Evolutionary conservation across 805 yeast species (phyloP).

Genomic region (Barnettozyma pratensis): DNA sequence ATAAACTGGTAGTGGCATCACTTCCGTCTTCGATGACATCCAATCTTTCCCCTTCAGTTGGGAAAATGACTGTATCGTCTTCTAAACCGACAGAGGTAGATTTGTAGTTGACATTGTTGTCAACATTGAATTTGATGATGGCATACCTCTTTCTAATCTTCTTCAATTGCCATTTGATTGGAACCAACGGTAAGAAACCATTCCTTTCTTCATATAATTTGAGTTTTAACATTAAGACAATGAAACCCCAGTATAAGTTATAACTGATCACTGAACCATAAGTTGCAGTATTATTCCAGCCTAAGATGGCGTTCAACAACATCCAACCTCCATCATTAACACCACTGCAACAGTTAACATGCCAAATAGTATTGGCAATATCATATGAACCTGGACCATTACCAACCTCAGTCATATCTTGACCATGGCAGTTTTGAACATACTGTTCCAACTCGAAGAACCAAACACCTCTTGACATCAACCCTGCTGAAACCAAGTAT

Average conservation of each 20-base stretch:
- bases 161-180: conserved; percentile 56
- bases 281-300: conserved; percentile 94
- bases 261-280: conserved; percentile 80
- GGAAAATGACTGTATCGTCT: conserved; percentile 3
- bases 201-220: conserved; percentile 49
- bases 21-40: conserved; percentile 11
- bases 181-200: conserved; percentile 59
- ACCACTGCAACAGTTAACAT: conserved; percentile 91
- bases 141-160: conserved; percentile 38
- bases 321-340: conserved; percentile 90
- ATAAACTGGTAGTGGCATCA: conserved; percentile 17
- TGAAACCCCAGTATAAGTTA: conserved; percentile 61
- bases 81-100: conserved; percentile 3
- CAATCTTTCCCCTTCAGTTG: background rate
- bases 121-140: conserved; percentile 29
- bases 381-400: conserved; percentile 94
- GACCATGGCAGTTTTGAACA: conserved; percentile 70
- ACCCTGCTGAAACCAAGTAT: conserved; percentile 83
- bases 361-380: conserved; percentile 77
- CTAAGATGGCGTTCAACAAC: conserved; percentile 81
- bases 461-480: conserved; percentile 88
- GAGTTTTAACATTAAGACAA: conserved; percentile 39
- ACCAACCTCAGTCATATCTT: conserved; percentile 82
- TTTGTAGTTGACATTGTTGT: conserved; percentile 28
- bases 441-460: conserved; percentile 74